Conservation (phyloP, 2,329 filamentous ascomycete species). For the Metarhizium album region DNA sequence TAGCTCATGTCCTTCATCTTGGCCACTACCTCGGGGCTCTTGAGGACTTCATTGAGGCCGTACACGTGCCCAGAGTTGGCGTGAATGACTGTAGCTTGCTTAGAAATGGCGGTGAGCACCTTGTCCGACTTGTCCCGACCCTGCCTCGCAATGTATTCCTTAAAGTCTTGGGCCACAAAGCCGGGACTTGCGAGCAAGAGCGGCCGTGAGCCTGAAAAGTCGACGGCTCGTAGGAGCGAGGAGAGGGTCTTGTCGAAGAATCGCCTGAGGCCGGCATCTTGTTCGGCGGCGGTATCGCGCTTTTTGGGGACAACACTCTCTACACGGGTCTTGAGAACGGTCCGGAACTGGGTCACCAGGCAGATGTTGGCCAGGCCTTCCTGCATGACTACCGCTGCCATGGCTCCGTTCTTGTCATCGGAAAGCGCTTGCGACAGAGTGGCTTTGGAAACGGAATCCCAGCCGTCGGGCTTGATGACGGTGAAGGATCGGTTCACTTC, state of each 20-base stretch:
- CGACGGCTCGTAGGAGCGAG: constrained; percentile 66
- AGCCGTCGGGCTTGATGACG: constrained; percentile 70
- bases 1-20: constrained; percentile 83
- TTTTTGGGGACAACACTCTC: constrained; percentile 60
- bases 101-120: constrained; percentile 48
- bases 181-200: constrained; percentile 81
- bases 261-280: constrained; percentile 55
- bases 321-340: constrained; percentile 52
- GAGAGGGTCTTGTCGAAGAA: constrained; percentile 73
- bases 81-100: constrained; percentile 65
- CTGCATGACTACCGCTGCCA: constrained; percentile 89
- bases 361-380: constrained; percentile 78
- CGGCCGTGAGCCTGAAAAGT: constrained; percentile 59
- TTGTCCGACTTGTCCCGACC: constrained; percentile 53
- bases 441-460: constrained; percentile 80
- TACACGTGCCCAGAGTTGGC: constrained; percentile 79
- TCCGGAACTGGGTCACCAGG: constrained; percentile 70
- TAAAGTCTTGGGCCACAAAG: constrained; percentile 74
- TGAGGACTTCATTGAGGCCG: constrained; percentile 76
- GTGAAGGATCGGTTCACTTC: constrained; percentile 83
- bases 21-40: constrained; percentile 64
- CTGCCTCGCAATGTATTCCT: constrained; percentile 58
- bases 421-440: constrained; percentile 71
- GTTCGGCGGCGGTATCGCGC: constrained; percentile 50
- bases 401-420: constrained; percentile 66